phyloP scores from a whole-genome alignment of 495 filamentous ascomycete genomes.

The Aspergillus bertholletiae region DNA sequence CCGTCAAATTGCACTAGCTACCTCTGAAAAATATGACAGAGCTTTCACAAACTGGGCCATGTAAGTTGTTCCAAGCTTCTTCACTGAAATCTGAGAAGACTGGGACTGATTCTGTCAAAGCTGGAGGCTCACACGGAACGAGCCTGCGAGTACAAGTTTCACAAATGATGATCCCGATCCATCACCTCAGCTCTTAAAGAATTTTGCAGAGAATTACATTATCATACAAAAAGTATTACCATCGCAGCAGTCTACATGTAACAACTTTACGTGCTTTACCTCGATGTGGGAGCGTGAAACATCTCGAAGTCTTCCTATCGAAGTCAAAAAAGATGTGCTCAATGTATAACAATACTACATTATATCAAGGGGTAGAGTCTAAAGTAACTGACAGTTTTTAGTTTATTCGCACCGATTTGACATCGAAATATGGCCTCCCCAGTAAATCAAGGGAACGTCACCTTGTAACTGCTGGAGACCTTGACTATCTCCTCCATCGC shows the following conservation, averaged over 20 bases:
- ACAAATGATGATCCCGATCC: constrained; percentile 12
- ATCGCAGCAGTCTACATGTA: neutral
- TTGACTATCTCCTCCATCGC: constrained; percentile 13
- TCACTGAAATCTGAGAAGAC: neutral
- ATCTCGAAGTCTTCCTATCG: neutral
- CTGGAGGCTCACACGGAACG: constrained; percentile 9
- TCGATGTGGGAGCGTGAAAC: constrained; percentile 7
- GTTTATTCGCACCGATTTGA: neutral
- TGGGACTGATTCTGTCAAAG: constrained; percentile 1
- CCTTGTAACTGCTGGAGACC: constrained; percentile 4
- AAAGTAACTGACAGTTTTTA: neutral
- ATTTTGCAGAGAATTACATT: constrained; percentile 8
- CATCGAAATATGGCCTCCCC: constrained; percentile 1
- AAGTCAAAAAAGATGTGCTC: constrained; percentile 4
- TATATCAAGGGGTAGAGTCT: neutral
- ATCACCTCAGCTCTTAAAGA: constrained; percentile 2
- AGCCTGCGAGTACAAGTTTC: constrained; percentile 2
- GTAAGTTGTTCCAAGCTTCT: constrained; percentile 2
- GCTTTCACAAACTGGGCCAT: neutral
- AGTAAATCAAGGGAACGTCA: constrained; percentile 1
- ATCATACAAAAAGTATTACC: neutral
- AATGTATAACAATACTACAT: constrained; percentile 1
- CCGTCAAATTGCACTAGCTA: constrained; percentile 15
- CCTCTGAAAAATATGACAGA: constrained; percentile 15
- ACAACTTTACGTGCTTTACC: constrained; percentile 2